phyloP scores from a whole-genome alignment of 768 basidiomycete genomes.

The Podaxis mareebaensis region DNA sequence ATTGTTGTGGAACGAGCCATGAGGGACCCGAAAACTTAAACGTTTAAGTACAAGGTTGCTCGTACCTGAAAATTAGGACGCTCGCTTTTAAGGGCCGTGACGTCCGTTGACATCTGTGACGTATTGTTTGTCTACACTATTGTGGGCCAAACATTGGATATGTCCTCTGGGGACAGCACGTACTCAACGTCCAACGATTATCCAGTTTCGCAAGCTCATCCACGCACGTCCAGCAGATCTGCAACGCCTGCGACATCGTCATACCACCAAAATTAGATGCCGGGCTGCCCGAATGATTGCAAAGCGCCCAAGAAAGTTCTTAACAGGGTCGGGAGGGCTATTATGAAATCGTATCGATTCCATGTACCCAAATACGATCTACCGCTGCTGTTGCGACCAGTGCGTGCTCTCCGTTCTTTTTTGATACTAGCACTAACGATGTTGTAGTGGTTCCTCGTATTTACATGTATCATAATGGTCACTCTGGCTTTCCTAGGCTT shows the following conservation, averaged over 20 bases:
- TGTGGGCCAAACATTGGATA: background rate
- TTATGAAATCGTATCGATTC: slow-evolving; percentile 74
- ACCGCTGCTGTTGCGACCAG: slow-evolving; percentile 73
- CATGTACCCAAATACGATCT: slow-evolving; percentile 66
- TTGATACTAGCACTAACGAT: background rate
- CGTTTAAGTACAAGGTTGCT: background rate
- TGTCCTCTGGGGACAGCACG: background rate
- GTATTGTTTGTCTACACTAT: background rate
- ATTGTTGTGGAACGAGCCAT: slow-evolving; percentile 61
- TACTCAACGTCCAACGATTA: background rate
- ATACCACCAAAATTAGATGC: background rate
- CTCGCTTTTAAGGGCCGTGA: background rate
- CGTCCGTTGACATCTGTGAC: background rate
- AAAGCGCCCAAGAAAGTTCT: slow-evolving; percentile 32
- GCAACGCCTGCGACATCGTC: background rate
- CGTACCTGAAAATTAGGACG: background rate
- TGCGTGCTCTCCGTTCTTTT: slow-evolving; percentile 22
- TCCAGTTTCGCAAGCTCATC: background rate
- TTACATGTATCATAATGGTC: slow-evolving; percentile 68
- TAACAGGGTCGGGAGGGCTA: slow-evolving; percentile 48
- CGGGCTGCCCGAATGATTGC: slow-evolving; percentile 1
- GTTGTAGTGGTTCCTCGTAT: slow-evolving; percentile 76
- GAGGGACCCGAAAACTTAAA: background rate
- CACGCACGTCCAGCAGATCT: background rate
- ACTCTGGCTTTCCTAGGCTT: slow-evolving; percentile 75